These are phyloP conservation scores for Cyclospora cayetanensis DNA, from an alignment of 169 alveolate species.

Conservation along the genomic window DNA sequence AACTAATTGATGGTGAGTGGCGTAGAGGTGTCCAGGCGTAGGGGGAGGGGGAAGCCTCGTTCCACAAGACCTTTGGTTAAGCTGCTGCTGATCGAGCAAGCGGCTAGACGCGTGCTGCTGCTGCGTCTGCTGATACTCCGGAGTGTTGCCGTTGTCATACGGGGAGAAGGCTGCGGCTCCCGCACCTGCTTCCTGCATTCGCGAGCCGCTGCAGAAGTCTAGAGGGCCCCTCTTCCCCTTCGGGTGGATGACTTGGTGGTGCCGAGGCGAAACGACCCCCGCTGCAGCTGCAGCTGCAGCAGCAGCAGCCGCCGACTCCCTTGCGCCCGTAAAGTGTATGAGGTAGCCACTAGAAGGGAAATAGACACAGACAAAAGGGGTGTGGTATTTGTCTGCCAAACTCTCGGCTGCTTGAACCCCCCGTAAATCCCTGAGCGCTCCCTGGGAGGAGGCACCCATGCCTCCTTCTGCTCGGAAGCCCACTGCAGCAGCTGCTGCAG, in stretches of 20 bases:
- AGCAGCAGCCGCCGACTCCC: conserved; percentile 38
- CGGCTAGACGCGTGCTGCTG: too few species aligned
- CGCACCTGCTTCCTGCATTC: background rate
- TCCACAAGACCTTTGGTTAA: too few species aligned
- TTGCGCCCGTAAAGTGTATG: conserved; percentile 24
- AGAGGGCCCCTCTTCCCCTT: conserved; percentile 8
- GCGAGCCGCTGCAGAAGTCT: background rate
- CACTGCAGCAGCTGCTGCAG: conserved; percentile 53
- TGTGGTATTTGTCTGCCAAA: conserved; percentile 28
- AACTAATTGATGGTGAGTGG: background rate
- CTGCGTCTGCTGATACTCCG: background rate
- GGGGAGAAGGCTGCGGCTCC: background rate
- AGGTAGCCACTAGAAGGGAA: conserved; percentile 47
- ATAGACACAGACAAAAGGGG: conserved; percentile 59
- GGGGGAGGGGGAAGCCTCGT: too few species aligned
- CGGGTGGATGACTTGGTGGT: background rate
- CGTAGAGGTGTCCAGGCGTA: too few species aligned
- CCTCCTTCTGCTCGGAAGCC: conserved; percentile 1
- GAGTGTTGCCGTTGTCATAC: background rate
- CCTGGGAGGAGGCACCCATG: conserved; percentile 40
- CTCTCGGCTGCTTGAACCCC: conserved; percentile 68
- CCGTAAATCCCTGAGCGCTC: conserved; percentile 45
- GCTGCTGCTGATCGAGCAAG: too few species aligned
- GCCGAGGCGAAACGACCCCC: too few species aligned
- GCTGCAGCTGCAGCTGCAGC: conserved; percentile 48